These are phyloP conservation scores for Boletus coccyginus DNA, from an alignment of 768 basidiomycete genomes.

Conservation along the genomic window DNA sequence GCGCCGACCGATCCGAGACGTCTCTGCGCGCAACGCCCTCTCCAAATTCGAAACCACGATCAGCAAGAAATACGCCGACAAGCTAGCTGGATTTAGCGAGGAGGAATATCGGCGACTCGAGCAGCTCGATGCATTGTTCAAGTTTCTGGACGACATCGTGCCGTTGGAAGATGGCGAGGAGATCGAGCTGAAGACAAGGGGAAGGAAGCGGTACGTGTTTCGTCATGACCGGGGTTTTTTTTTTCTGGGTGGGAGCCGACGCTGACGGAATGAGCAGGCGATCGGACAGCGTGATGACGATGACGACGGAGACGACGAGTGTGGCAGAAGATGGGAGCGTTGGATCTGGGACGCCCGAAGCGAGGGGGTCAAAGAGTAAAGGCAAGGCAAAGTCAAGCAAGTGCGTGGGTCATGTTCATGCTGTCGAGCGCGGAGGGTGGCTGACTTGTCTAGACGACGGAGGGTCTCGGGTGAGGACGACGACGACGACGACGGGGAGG, in stretches of 20 bases:
- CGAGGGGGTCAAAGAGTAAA: conserved; percentile 16
- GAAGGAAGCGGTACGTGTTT: conserved; percentile 48
- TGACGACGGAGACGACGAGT: conserved; percentile 38
- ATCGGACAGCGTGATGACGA: conserved; percentile 57
- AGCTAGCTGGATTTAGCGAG: conserved; percentile 69
- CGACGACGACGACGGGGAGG: conserved; percentile 43
- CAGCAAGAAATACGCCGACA: conserved; percentile 67
- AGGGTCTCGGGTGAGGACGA: conserved; percentile 54
- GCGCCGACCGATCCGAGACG: conserved; percentile 61
- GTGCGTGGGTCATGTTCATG: conserved; percentile 30
- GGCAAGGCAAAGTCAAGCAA: conserved; percentile 36
- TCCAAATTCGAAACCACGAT: conserved; percentile 65
- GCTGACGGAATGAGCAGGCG: conserved; percentile 40
- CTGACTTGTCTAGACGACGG: conserved; percentile 43
- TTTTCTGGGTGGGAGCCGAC: neutral
- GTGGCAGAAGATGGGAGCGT: conserved; percentile 34
- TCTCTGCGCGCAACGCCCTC: conserved; percentile 64
- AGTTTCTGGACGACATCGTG: conserved; percentile 69
- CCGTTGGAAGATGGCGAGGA: conserved; percentile 64
- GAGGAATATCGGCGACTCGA: conserved; percentile 67
- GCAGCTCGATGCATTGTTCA: conserved; percentile 60
- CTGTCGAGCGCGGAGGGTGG: neutral
- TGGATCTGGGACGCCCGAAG: conserved; percentile 32
- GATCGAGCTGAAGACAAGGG: conserved; percentile 40
- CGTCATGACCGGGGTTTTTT: no score